Evolutionary conservation across 305 asterid genomes (phyloP).

Genomic region (Fraxinus nigra): DNA sequence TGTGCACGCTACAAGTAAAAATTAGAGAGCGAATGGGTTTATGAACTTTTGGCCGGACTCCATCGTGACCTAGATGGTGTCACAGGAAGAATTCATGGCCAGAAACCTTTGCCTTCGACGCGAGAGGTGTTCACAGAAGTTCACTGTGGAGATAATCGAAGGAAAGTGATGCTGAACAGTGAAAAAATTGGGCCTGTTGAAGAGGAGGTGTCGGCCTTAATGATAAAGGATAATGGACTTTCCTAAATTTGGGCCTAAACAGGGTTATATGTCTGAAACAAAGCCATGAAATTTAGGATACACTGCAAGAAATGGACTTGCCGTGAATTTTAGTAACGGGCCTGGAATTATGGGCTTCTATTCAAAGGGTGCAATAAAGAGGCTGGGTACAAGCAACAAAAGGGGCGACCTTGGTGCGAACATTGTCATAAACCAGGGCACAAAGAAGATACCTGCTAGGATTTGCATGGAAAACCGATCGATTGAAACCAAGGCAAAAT

Average conservation of each 20-base stretch:
- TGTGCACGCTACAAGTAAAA: background rate
- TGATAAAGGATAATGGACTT: background rate
- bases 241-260: background rate
- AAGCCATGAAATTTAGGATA: too few species aligned
- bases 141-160: background rate
- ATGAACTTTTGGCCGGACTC: background rate
- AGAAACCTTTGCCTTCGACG: background rate
- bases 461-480: background rate
- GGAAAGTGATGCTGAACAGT: background rate
- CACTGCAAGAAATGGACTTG: too few species aligned
- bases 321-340: background rate
- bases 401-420: background rate
- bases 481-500: background rate
- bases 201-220: background rate
- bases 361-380: background rate
- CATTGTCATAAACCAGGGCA: background rate
- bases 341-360: background rate
- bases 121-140: background rate
- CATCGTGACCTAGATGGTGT: background rate
- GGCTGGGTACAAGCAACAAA: background rate
- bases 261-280: too few species aligned
- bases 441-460: background rate
- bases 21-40: background rate
- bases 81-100: background rate
- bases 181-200: background rate